Evolutionary conservation across 176 grass and related monocot species (phyloP).

Genomic region (Avena insularis): DNA sequence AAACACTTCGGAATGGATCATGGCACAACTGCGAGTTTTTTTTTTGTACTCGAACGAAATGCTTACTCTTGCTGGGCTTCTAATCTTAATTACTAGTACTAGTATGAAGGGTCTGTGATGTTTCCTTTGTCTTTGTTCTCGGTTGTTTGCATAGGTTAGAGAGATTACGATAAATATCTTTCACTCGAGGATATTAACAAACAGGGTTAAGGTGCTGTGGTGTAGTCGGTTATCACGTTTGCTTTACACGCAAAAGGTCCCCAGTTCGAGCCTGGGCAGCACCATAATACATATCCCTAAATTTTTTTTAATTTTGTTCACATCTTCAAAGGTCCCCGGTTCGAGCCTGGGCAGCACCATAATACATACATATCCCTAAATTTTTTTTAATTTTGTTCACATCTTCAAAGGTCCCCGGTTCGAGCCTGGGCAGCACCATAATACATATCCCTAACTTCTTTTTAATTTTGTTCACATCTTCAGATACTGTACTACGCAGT

Average conservation of each 20-base stretch:
- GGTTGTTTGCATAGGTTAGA: background rate
- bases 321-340: no score
- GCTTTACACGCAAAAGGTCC: constrained; percentile 52
- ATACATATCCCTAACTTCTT: background rate
- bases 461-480: background rate
- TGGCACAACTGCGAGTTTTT: background rate
- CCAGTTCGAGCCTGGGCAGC: constrained; percentile 48
- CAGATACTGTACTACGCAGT: background rate
- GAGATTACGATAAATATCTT: background rate
- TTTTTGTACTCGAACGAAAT: background rate
- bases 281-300: background rate
- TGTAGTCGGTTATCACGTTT: constrained; percentile 55
- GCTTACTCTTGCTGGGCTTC: no score
- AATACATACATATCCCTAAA: no score
- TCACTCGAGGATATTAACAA: background rate
- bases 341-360: no score
- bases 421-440: no score
- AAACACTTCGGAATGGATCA: background rate
- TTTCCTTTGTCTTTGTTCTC: no score
- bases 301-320: background rate
- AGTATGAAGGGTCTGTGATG: no score
- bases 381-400: background rate
- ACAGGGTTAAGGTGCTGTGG: constrained; percentile 32
- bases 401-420: no score
- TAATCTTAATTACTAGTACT: no score